Evolutionary conservation across 495 filamentous ascomycete species (phyloP), one percentile per base, ranked within the genome.

Genomic region (Penicillium malachiteum): DNA sequence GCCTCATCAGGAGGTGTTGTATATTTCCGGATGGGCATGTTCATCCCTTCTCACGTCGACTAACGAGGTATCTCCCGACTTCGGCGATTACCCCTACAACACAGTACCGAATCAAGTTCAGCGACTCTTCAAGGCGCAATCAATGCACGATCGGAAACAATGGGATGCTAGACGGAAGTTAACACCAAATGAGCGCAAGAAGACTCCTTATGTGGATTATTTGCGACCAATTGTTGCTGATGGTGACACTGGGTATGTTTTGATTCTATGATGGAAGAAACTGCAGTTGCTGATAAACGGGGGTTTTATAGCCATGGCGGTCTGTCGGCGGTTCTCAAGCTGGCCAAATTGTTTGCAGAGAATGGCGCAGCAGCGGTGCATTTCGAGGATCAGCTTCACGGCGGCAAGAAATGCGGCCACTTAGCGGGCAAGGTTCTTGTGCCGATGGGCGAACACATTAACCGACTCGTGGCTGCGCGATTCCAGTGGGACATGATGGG

Each of bases 401-500:
- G 94, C 21, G 94, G 94, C 38, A 98, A 98, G 81, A 98, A 97
- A 73, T 98, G 94, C 67, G 94, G 94, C 14, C 94, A 98, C 76
- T 80, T 98, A 54, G 93, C 94, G 2, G 94, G 94, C 57, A 98
- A 98, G 71, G 94, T 98, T 1, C 77, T 98, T 11, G 94, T 98
- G 0, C 95, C 94, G 0, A 84, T 94, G 38, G 87, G 90, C 58
- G 94, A 98, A 63, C 94, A 98, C 72, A 95, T 97, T 75, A 97
- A 97, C 73, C 84, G 94, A 13, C 84, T 98, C 5, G 84, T 91
- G 31, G 92, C 95, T 14, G 85, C 94, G 3, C 85, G 94, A 50
- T 97, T 95, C 76, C 94, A 98, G 65, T 98, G 94, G 94, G 94
- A 98, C 63, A 79, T 96, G 39, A 96, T 98, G 93, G 94, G 93